Conservation (phyloP, 768 basidiomycete genomes). For the Lyophyllum atratum region DNA sequence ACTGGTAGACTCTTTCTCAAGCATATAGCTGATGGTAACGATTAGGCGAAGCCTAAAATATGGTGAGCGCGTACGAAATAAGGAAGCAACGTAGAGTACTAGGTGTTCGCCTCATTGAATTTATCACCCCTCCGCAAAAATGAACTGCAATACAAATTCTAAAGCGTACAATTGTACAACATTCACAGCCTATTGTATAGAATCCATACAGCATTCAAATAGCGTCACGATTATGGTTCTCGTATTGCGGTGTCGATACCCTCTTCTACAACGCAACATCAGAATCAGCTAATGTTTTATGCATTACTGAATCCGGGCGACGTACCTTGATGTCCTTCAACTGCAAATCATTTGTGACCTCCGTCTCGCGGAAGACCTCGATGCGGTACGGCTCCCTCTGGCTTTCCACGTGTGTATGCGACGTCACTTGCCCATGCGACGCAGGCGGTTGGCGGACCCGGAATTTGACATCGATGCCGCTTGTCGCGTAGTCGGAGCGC, state of each 20-base stretch:
- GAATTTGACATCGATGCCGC: constrained; percentile 6
- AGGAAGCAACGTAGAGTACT: too few species aligned
- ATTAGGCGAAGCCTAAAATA: too few species aligned
- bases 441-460: not conserved
- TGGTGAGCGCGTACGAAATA: too few species aligned
- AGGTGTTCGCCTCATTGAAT: too few species aligned
- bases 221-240: not conserved
- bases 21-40: too few species aligned
- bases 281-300: too few species aligned
- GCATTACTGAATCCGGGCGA: too few species aligned
- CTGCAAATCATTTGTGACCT: not conserved
- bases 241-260: not conserved
- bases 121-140: not conserved
- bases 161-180: not conserved
- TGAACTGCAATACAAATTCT: not conserved
- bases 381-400: not conserved
- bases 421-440: not conserved
- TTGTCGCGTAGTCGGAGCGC: not conserved
- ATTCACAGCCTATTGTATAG: not conserved
- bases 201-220: not conserved
- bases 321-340: not conserved
- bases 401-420: not conserved
- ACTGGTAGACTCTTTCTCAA: too few species aligned
- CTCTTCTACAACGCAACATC: not conserved
- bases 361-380: constrained; percentile 9